Percentiles rank a stretch among this genome's conserved stretches.
phyloP scores from a whole-genome alignment of 805 yeast genomes.

The Saturnispora dispora region DNA sequence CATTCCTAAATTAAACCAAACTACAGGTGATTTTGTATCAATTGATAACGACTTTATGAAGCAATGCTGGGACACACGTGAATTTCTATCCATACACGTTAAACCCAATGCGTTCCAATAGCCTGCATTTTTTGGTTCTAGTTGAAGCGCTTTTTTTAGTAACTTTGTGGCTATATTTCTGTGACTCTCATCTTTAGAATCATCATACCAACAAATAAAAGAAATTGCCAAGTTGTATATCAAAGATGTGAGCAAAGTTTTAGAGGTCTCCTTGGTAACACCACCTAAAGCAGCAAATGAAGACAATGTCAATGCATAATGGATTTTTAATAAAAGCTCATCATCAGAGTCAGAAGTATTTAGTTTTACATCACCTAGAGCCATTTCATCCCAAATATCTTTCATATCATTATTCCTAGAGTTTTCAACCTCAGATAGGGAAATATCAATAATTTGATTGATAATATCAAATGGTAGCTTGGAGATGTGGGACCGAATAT shows the following conservation, averaged over 20 bases:
- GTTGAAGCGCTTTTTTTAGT: slow-evolving; percentile 58
- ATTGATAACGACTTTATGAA: slow-evolving; percentile 72
- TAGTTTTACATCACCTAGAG: background rate
- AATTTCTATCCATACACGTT: slow-evolving; percentile 53
- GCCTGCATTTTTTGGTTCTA: slow-evolving; percentile 60
- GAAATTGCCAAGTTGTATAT: slow-evolving; percentile 67
- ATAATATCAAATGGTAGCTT: slow-evolving; percentile 37
- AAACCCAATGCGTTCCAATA: slow-evolving; percentile 83
- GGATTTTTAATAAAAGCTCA: slow-evolving; percentile 2
- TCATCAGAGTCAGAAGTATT: background rate
- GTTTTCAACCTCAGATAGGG: slow-evolving; percentile 5
- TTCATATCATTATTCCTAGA: background rate
- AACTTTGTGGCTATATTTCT: slow-evolving; percentile 46
- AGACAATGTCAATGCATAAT: slow-evolving; percentile 34
- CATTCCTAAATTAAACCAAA: slow-evolving; percentile 79
- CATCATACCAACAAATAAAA: slow-evolving; percentile 39
- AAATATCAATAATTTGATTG: slow-evolving; percentile 20
- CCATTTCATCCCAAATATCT: slow-evolving; percentile 5
- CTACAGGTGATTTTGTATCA: slow-evolving; percentile 53
- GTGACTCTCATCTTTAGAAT: slow-evolving; percentile 9
- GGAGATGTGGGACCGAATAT: slow-evolving; percentile 44
- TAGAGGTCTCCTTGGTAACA: slow-evolving; percentile 32
- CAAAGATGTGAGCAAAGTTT: slow-evolving; percentile 43
- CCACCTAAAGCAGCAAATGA: slow-evolving; percentile 36
- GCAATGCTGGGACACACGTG: slow-evolving; percentile 84